Base-by-base conservation (phyloP, 2,329 filamentous ascomycete species). In the Cordyceps farinosa region DNA sequence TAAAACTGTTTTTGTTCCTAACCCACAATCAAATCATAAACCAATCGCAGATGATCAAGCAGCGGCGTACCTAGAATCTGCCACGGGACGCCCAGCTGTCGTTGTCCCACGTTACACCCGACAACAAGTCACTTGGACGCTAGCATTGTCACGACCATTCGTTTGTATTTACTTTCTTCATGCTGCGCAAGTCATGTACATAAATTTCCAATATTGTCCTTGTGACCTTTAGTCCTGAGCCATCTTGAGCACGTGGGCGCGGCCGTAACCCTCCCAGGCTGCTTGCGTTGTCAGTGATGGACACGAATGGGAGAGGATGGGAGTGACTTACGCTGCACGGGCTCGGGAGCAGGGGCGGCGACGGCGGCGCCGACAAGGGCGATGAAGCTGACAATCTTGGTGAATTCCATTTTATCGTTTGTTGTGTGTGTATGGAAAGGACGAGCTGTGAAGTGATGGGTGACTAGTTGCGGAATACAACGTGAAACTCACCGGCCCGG, bases 331-430 rank as follows among this genome's bases (percentile, higher is more conserved):
- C 34, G 40, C 29, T 15, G 34, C 9, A 40, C 40, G 22, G 54
- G 40, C 9, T 29, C 54, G 17, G 54, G 54, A 27, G 54, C 29
- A 47, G 54, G 54, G n/a, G 54, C 54, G n/a, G 54, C 54, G 17
- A 57, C 17, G 8, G 29, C 54, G 15, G 36, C 54, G 5, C 40
- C 54, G 4, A 36, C 54, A 29, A 57, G 38, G 54, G 54, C 40
- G 42, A 57, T 11, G 29, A 57, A 40, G 30, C 54, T 57, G 54
- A 40, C 54, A 47, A 57, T 40, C 27, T 40, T 44, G 40, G 30
- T 27, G 27, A 57, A 57, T 29, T 57, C 40, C 54, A 57, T 57
- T 34, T 36, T 57, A 10, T 22, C 36, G 48, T n/a, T 34, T 9
- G 7, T 17, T 5, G 27, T 17, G 22, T 2, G n/a, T 36, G 1